Evolutionary conservation across 306 rosid species (phyloP).

Genomic region (Purshia tridentata): DNA sequence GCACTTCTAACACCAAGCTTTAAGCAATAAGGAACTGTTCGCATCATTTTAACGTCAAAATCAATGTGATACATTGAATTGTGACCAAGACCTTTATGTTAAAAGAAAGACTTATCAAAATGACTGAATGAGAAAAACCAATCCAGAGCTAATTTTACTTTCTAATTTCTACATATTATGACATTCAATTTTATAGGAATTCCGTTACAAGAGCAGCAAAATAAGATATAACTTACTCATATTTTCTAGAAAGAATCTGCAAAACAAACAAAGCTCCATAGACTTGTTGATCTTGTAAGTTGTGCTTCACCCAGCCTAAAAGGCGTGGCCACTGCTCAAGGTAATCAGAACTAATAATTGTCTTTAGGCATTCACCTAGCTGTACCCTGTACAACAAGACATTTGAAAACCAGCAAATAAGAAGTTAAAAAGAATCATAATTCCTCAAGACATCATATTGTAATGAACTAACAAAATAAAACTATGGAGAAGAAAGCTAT

Average conservation of each 20-base stretch:
- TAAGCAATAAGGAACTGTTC: too few species aligned
- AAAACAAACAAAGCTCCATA: constrained; percentile 87
- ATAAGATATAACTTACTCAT: constrained; percentile 66
- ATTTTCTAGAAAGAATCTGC: constrained; percentile 94
- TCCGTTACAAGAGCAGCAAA: background rate
- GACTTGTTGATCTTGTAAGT: constrained; percentile 86
- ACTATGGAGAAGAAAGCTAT: too few species aligned
- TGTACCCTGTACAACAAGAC: constrained; percentile 61
- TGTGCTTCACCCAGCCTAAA: constrained; percentile 92
- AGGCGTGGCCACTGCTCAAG: constrained; percentile 98
- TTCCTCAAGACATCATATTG: background rate
- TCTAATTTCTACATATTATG: background rate
- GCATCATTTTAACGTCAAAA: background rate
- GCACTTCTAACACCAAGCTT: too few species aligned
- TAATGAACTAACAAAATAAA: background rate
- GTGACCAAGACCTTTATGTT: background rate
- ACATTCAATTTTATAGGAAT: background rate
- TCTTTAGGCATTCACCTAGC: constrained; percentile 95
- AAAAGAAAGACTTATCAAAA: background rate
- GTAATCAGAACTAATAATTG: constrained; percentile 81
- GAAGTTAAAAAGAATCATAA: background rate
- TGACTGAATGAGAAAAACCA: background rate
- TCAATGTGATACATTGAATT: background rate
- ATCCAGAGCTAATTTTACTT: background rate
- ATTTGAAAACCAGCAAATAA: background rate